Evolutionary conservation across 2,329 filamentous ascomycete species (phyloP).

Genomic region (Aspergillus candidus): DNA sequence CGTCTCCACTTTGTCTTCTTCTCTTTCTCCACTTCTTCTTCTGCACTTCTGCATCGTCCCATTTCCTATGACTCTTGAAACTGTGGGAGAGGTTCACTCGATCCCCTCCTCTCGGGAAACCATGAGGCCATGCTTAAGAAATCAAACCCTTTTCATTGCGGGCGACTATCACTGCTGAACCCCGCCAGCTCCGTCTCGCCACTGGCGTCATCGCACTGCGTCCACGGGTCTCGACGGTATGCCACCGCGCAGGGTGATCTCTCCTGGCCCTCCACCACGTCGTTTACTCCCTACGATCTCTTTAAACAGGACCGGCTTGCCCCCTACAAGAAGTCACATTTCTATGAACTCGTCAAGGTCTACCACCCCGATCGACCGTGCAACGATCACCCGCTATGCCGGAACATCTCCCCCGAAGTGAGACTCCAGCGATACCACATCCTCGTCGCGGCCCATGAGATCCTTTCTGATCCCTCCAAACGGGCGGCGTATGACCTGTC

Average conservation of each 20-base stretch:
- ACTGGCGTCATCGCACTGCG: constrained; percentile 19
- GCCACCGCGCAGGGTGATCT: constrained; percentile 29
- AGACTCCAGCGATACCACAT: constrained; percentile 87
- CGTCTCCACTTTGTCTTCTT: neutral
- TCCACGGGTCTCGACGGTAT: constrained; percentile 21
- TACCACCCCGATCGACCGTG: constrained; percentile 79
- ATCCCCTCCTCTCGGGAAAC: constrained; percentile 19
- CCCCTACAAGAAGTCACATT: constrained; percentile 74
- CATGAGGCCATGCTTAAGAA: constrained; percentile 46
- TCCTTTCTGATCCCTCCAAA: constrained; percentile 75
- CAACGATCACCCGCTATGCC: constrained; percentile 38
- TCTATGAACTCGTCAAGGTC: constrained; percentile 87
- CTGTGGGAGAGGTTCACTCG: constrained; percentile 8
- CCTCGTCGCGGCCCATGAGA: constrained; percentile 77
- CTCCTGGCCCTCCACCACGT: constrained; percentile 39
- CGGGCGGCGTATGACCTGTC: constrained; percentile 75
- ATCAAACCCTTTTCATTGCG: constrained; percentile 33
- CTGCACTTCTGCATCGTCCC: neutral
- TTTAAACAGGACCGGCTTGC: constrained; percentile 57
- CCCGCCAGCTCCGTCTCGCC: constrained; percentile 16
- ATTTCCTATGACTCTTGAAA: neutral
- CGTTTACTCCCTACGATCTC: constrained; percentile 79
- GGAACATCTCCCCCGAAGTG: constrained; percentile 51
- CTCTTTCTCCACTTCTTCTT: neutral
- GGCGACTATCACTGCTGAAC: constrained; percentile 32